Conservation (phyloP, 108 stramenopile genomes). For the Stephanodiscus minutulus region DNA sequence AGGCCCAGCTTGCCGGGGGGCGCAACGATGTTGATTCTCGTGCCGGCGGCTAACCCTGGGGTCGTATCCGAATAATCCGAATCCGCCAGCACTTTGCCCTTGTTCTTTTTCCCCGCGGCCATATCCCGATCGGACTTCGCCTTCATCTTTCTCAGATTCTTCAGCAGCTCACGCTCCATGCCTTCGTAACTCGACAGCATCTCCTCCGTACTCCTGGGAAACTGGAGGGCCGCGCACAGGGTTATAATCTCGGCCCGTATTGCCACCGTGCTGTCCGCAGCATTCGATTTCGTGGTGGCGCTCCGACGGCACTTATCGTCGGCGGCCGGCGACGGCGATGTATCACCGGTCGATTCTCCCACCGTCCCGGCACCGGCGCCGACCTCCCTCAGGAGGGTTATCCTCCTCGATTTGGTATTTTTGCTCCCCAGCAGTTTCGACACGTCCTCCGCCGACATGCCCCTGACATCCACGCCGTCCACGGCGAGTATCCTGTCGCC, state of each 20-base stretch:
- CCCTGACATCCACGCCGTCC: constrained; percentile 53
- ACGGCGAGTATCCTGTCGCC: constrained; percentile 67
- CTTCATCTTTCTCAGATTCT: constrained; percentile 14
- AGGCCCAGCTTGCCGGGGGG: constrained; percentile 6
- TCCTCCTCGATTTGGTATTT: constrained; percentile 25
- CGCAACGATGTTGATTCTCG: background rate
- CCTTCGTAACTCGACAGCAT: constrained; percentile 9
- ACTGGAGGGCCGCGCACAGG: background rate
- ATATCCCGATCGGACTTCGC: background rate
- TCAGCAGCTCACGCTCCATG: constrained; percentile 16
- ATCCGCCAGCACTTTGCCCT: background rate
- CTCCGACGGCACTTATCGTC: too few relatives aligned
- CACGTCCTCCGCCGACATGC: constrained; percentile 42
- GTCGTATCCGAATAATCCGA: background rate
- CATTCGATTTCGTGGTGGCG: background rate
- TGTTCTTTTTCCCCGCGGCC: background rate
- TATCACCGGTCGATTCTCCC: background rate
- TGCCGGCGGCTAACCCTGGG: background rate
- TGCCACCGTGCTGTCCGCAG: background rate
- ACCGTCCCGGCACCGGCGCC: background rate
- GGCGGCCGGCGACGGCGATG: background rate
- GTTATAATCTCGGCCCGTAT: background rate
- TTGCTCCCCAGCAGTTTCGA: constrained; percentile 39
- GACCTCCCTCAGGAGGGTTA: constrained; percentile 25
- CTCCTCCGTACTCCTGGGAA: constrained; percentile 9